Evolutionary conservation across 2,329 filamentous ascomycete species (phyloP).

Genomic region (Neopestalotiopsis rosae): DNA sequence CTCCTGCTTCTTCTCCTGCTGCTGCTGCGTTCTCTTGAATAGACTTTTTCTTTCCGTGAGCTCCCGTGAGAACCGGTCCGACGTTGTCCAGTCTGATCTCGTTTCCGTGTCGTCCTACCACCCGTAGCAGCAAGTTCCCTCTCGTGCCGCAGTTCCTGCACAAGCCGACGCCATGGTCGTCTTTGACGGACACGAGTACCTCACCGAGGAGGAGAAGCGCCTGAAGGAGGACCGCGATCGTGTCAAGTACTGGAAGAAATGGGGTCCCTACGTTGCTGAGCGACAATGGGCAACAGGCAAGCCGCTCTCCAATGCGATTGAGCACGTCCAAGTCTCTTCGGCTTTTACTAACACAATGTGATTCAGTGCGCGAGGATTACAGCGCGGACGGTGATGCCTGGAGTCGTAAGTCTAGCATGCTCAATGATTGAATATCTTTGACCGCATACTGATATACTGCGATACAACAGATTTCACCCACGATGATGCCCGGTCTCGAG

Average conservation of each 20-base stretch:
- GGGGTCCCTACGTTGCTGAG: constrained; percentile 93
- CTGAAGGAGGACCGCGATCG: constrained; percentile 84
- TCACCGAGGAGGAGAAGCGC: constrained; percentile 89
- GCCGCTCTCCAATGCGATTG: constrained; percentile 32
- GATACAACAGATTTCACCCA: constrained; percentile 81
- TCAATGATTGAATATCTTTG: constrained; percentile 7
- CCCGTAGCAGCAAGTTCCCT: not conserved
- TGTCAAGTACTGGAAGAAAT: constrained; percentile 96
- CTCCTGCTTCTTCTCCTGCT: not conserved
- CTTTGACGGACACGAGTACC: constrained; percentile 84
- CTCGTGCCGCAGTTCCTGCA: not conserved
- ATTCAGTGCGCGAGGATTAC: constrained; percentile 87
- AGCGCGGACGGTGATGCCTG: constrained; percentile 88
- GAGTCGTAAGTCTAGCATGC: constrained; percentile 72
- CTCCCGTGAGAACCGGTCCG: not conserved
- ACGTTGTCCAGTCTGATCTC: not conserved
- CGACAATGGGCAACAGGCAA: constrained; percentile 93
- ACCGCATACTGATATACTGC: constrained; percentile 30
- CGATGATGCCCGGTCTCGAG: constrained; percentile 85
- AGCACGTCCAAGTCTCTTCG: not conserved
- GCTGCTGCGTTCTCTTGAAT: not conserved
- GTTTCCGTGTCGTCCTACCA: not conserved
- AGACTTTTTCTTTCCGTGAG: not conserved
- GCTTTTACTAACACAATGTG: constrained; percentile 21
- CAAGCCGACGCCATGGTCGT: constrained; percentile 74